Percentiles rank a stretch among this genome's conserved stretches.
Evolutionary conservation across 2,329 filamentous ascomycete species (phyloP).

Genomic region (Tolypocladium ovalisporum): DNA sequence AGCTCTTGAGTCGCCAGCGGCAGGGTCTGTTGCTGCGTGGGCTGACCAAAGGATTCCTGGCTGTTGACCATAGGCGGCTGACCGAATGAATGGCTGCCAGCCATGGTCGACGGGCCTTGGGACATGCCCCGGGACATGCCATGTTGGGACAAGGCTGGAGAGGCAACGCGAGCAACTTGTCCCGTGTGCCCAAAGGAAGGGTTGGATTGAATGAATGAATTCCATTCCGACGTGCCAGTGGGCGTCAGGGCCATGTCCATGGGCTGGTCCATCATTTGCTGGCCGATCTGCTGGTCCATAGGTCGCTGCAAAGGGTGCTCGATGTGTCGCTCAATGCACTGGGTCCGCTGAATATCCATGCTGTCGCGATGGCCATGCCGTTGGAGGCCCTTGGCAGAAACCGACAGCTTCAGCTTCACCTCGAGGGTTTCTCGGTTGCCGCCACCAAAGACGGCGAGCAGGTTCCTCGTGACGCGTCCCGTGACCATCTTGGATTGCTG

Average conservation of each 20-base stretch:
- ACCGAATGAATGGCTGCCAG: background rate
- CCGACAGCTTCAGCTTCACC: conserved; percentile 79
- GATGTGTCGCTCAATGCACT: too few relatives aligned
- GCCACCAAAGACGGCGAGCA: conserved; percentile 73
- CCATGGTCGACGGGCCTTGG: conserved; percentile 10
- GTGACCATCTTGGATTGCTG: conserved; percentile 68
- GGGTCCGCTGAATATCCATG: conserved; percentile 8
- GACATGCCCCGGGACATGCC: conserved; percentile 12
- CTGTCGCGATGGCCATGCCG: conserved; percentile 15
- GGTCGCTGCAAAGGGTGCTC: conserved; percentile 7
- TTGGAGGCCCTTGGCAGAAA: conserved; percentile 49
- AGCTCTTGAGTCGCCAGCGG: conserved; percentile 14
- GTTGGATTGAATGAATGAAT: conserved; percentile 63
- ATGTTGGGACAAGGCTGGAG: conserved; percentile 25
- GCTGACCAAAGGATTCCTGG: conserved; percentile 15
- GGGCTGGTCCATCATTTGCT: conserved; percentile 6
- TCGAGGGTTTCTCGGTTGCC: conserved; percentile 82
- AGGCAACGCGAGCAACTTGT: conserved; percentile 21
- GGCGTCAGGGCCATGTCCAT: conserved; percentile 30
- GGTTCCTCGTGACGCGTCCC: conserved; percentile 79
- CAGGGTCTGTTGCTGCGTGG: conserved; percentile 6
- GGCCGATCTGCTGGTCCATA: conserved; percentile 10
- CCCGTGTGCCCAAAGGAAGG: conserved; percentile 34
- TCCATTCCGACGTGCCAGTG: conserved; percentile 66
- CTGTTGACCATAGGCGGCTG: conserved; percentile 3